Percentiles rank a stretch among this genome's conserved stretches.
Conservation (phyloP, 2,329 filamentous ascomycete species). For the Colletotrichum liaoningense region DNA sequence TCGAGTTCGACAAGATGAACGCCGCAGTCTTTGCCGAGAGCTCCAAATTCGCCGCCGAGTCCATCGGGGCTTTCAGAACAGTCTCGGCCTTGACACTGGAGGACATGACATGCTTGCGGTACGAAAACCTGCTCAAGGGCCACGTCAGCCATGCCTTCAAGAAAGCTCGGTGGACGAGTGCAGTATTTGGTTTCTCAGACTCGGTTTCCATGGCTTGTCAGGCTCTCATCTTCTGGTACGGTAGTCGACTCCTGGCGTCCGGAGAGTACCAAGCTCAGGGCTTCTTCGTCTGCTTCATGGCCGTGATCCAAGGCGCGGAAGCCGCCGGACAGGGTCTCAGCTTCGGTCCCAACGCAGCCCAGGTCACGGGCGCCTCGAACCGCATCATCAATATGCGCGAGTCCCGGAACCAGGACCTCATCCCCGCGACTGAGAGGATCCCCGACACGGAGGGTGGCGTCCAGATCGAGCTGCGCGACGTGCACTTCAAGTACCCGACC, state of each 20-base stretch:
- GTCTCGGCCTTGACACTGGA: slow-evolving; percentile 79
- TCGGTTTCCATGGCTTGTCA: slow-evolving; percentile 72
- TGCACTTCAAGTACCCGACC: slow-evolving; percentile 72
- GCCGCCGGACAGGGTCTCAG: slow-evolving; percentile 74
- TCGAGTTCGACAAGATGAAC: slow-evolving; percentile 77
- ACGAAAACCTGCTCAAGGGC: slow-evolving; percentile 65
- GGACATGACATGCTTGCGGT: slow-evolving; percentile 71
- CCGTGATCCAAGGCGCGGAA: slow-evolving; percentile 75
- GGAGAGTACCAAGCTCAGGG: slow-evolving; percentile 58
- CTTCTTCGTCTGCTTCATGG: slow-evolving; percentile 72
- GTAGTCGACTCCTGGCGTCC: slow-evolving; percentile 66
- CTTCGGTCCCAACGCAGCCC: slow-evolving; percentile 73
- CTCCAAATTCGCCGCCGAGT: slow-evolving; percentile 80
- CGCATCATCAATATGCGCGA: slow-evolving; percentile 66
- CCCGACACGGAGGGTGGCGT: slow-evolving; percentile 61
- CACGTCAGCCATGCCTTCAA: slow-evolving; percentile 71
- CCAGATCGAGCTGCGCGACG: slow-evolving; percentile 65
- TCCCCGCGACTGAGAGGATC: slow-evolving; percentile 48
- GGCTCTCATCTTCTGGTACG: slow-evolving; percentile 76
- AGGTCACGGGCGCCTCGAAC: slow-evolving; percentile 69
- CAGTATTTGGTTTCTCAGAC: slow-evolving; percentile 77
- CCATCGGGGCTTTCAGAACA: slow-evolving; percentile 79
- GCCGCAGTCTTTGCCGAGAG: slow-evolving; percentile 76
- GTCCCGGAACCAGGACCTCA: slow-evolving; percentile 49
- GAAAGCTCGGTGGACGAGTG: slow-evolving; percentile 70